Base-by-base conservation (phyloP, 2,329 filamentous ascomycete genomes). In the Dothideomycetes sp. region DNA sequence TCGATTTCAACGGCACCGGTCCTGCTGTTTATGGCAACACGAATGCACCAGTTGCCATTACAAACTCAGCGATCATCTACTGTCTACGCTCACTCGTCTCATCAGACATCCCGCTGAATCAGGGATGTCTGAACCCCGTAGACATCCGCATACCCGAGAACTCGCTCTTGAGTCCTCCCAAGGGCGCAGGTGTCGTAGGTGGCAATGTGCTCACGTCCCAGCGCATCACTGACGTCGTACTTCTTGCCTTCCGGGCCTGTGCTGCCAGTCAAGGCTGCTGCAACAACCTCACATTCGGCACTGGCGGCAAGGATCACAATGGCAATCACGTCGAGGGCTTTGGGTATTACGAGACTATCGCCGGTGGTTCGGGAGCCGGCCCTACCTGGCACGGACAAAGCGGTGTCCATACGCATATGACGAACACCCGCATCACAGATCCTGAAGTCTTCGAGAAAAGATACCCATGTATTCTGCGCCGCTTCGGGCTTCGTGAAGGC, bases 281-380 rank as follows among this genome's bases (percentile, higher is more conserved):
- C 57, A 87, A 87, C 61, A 86, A 86, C 56, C 70, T 88, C 8
- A 86, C 82, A 0, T 87, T 87, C 53, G 82, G 82, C 45, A 83
- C 82, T 51, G 79, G 81, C 41, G 81, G 81, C 33, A 76, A 79
- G 45, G 55, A 69, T 1, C 64, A 67, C 4, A 64, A 66, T 4
- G 63, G 68, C 27, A 68, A 71, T 28, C 67, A 70, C 18, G 66
- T 73, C 10, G 74, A 75, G 23, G 82, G 82, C 0, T 87, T 87
- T 53, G 83, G 82, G 7, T 87, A 87, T 65, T 86, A 87, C 58
- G 82, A 87, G 57, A 86, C 82, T 9, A 84, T 87, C 47, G 78
- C 79, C 0, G 82, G 82, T 30, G 82, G 82, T 1, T 75, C 72
- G 33, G 82, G 82, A 22, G 82, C 82, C 0, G 81, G 81, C 0